These are phyloP conservation scores for Hyaloscypha bicolor DNA, from an alignment of 495 filamentous ascomycete species.

Conservation along the genomic window DNA sequence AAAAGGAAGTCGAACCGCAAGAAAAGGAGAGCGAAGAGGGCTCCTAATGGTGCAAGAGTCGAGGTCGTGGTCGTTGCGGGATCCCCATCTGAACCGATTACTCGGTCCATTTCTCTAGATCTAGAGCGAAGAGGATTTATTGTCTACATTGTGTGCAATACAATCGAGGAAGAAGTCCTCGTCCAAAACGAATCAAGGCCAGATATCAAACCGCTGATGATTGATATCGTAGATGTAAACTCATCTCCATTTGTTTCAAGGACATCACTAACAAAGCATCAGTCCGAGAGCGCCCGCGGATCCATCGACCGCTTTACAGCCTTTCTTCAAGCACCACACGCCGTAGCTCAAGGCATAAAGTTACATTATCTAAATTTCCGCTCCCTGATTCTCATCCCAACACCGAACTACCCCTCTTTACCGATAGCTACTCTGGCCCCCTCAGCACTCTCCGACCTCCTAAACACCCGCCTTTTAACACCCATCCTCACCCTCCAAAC, in stretches of 20 bases:
- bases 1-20: conserved; percentile 60
- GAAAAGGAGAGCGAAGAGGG: conserved; percentile 73
- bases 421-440: conserved; percentile 82
- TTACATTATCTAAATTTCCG: conserved; percentile 73
- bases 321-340: conserved; percentile 71
- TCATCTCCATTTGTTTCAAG: conserved; percentile 3
- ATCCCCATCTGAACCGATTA: conserved; percentile 76
- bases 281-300: conserved; percentile 52
- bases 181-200: conserved; percentile 72
- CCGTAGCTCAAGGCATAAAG: conserved; percentile 69
- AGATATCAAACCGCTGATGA: conserved; percentile 78
- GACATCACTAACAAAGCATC: conserved; percentile 32
- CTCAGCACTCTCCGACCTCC: conserved; percentile 79
- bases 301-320: conserved; percentile 66
- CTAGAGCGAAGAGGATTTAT: conserved; percentile 91
- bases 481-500: conserved; percentile 84
- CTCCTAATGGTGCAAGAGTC: conserved; percentile 78
- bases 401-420: conserved; percentile 68
- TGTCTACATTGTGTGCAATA: conserved; percentile 83
- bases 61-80: conserved; percentile 93
- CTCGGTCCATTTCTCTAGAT: conserved; percentile 77
- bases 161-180: conserved; percentile 76
- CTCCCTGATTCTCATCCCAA: conserved; percentile 77
- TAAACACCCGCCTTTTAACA: conserved; percentile 91
- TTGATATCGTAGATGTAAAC: conserved; percentile 78